Evolutionary conservation across 768 basidiomycete species (phyloP), one percentile per base, ranked within the genome.

Genomic region (Tulasnella sp.): DNA sequence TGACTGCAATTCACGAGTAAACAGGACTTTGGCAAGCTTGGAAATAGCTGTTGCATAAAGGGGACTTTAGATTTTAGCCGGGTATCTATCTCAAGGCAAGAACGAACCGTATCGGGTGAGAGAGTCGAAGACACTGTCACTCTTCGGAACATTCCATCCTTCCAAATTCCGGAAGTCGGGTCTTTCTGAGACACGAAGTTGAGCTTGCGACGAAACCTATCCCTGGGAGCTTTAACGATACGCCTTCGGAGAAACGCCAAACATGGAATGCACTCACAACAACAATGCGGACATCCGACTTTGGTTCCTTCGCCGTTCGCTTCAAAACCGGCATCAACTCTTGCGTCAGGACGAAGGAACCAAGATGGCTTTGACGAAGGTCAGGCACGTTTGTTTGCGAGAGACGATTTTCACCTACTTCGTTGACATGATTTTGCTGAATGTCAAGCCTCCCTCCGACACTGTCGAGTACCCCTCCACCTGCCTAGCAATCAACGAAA

Each of bases 201-300:
- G 76, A 36, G 27, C 2, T 12, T 34, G 27, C 2, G 76, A 77
- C 6, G 76, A 2, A 3, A 77, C 56, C 76, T 77, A n/a, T 36
- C 16, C 24, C 56, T 3, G n/a, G 0, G 76, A 39, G 39, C 21
- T 16, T 36, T n/a, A 42, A 44, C 14, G 4, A 19, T 19, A 18
- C 6, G n/a, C 7, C 31, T 68, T 12, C 31, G 6, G 3, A 5
- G 1, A 34, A 34, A 36, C 6, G 12, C 27, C 27, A 6, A 16
- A 7, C 18, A 68, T 14, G 2, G 16, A 9, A 27, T 52, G 1
- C 34, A 81, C 88, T 56, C 79, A 92, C 91, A 78, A 89, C 88
- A 8, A 92, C 86, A 12, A 93, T 86, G 21, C 92, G 89, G 68
- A 91, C 91, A 79, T 92, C 92, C 0, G 90, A 86, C 36, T 85